Conservation (phyloP, 1,139 yeast genomes). For the Taphrina pruni region DNA sequence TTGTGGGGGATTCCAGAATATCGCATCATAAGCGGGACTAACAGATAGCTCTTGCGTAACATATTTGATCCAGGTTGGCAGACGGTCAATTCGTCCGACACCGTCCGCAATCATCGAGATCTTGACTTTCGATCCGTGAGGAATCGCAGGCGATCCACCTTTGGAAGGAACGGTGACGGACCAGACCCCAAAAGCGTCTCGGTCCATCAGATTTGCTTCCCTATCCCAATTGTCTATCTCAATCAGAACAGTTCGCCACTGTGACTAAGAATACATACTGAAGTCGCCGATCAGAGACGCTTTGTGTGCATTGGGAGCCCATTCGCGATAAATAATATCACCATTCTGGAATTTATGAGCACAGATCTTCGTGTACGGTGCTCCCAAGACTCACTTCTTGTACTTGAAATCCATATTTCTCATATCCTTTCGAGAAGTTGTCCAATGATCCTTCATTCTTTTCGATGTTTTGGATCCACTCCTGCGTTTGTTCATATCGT, state of each 20-base stretch:
- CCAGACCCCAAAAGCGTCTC: slow-evolving; percentile 74
- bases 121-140: slow-evolving; percentile 74
- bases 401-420: slow-evolving; percentile 77
- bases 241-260: neutral
- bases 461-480: slow-evolving; percentile 61
- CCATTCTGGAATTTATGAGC: slow-evolving; percentile 50
- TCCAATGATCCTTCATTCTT: slow-evolving; percentile 58
- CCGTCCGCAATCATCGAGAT: slow-evolving; percentile 67
- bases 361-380: neutral
- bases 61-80: slow-evolving; percentile 88
- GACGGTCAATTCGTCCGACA: slow-evolving; percentile 75
- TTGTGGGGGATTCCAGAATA: slow-evolving; percentile 85
- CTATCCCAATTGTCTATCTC: slow-evolving; percentile 68
- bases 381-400: slow-evolving; percentile 48
- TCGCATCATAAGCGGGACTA: slow-evolving; percentile 74
- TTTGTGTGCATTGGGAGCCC: slow-evolving; percentile 82
- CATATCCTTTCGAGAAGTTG: slow-evolving; percentile 65
- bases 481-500: slow-evolving; percentile 62
- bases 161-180: slow-evolving; percentile 59
- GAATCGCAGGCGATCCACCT: slow-evolving; percentile 67
- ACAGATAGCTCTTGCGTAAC: slow-evolving; percentile 69
- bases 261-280: slow-evolving; percentile 51
- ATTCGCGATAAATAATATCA: slow-evolving; percentile 70
- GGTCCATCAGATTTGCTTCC: slow-evolving; percentile 62
- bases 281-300: slow-evolving; percentile 89